These are phyloP conservation scores for Solanum phureja DNA, from an alignment of 257 asterid species.

Conservation along the genomic window DNA sequence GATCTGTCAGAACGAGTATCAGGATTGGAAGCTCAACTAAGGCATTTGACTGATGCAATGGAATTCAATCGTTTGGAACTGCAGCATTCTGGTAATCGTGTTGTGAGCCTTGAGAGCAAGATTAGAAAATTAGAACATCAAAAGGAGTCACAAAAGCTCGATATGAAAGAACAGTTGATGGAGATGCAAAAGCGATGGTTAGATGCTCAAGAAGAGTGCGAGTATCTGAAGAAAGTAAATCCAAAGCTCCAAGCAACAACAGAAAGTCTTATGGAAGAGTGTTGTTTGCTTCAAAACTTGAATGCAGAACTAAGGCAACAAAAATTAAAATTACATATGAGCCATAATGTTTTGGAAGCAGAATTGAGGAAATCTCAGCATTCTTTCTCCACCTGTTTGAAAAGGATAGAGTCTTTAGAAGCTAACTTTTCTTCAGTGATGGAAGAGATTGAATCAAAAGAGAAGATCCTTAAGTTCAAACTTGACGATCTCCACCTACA, in stretches of 20 bases:
- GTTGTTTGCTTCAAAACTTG: conserved; percentile 14
- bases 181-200: conserved; percentile 23
- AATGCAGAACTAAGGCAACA: conserved; percentile 30
- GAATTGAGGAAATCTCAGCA: conserved; percentile 18
- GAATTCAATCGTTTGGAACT: conserved; percentile 22
- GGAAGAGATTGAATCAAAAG: conserved; percentile 13
- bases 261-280: conserved; percentile 35
- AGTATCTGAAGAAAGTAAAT: conserved; percentile 22
- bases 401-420: conserved; percentile 6
- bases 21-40: conserved; percentile 45
- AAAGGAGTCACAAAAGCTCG: conserved; percentile 17
- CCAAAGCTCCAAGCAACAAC: conserved; percentile 24
- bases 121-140: conserved; percentile 23
- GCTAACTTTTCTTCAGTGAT: not conserved
- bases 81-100: conserved; percentile 20
- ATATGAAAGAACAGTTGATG: conserved; percentile 14
- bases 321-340: conserved; percentile 12
- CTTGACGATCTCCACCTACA: not conserved
- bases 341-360: conserved; percentile 22
- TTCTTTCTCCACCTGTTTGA: conserved; percentile 7
- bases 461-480: not conserved
- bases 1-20: conserved; percentile 30
- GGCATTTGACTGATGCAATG: conserved; percentile 25
- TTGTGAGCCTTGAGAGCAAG: conserved; percentile 7
- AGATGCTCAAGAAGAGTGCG: conserved; percentile 31